Evolutionary conservation across 352 stramenopile species (phyloP).

Genomic region (Phytophthora sp.): DNA sequence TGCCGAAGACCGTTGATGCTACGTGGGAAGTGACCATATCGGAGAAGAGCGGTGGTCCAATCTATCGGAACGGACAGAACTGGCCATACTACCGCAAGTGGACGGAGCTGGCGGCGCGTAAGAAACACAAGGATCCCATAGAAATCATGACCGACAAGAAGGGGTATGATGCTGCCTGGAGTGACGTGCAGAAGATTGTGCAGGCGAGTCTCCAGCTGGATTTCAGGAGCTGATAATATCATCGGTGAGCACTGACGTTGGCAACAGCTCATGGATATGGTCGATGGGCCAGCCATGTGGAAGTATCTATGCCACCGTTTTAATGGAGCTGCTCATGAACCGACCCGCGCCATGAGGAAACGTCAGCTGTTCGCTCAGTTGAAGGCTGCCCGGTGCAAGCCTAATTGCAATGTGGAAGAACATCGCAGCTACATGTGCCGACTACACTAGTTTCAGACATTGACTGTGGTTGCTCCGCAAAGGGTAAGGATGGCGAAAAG

Average conservation of each 20-base stretch:
- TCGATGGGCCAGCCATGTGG: not conserved
- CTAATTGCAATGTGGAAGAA: not conserved
- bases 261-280: slow-evolving; percentile 1
- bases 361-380: slow-evolving; percentile 5
- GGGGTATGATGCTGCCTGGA: not conserved
- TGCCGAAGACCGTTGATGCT: too few species aligned
- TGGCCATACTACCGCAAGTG: slow-evolving; percentile 17
- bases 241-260: slow-evolving; percentile 1
- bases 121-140: not conserved
- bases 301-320: not conserved
- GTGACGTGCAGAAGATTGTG: not conserved
- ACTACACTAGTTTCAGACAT: too few species aligned
- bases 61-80: slow-evolving; percentile 12
- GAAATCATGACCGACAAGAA: slow-evolving; percentile 1
- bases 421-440: slow-evolving; percentile 20
- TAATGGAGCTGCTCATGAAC: not conserved
- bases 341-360: slow-evolving; percentile 2
- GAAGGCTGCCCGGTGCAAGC: slow-evolving; percentile 3
- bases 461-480: too few species aligned
- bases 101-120: slow-evolving; percentile 2
- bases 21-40: too few species aligned
- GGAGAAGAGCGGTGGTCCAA: slow-evolving; percentile 7
- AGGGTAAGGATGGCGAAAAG: too few species aligned
- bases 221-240: slow-evolving; percentile 3
- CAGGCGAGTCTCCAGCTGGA: not conserved